Evolutionary conservation across 2,329 filamentous ascomycete species (phyloP).

Genomic region (Penicillium crustosum): DNA sequence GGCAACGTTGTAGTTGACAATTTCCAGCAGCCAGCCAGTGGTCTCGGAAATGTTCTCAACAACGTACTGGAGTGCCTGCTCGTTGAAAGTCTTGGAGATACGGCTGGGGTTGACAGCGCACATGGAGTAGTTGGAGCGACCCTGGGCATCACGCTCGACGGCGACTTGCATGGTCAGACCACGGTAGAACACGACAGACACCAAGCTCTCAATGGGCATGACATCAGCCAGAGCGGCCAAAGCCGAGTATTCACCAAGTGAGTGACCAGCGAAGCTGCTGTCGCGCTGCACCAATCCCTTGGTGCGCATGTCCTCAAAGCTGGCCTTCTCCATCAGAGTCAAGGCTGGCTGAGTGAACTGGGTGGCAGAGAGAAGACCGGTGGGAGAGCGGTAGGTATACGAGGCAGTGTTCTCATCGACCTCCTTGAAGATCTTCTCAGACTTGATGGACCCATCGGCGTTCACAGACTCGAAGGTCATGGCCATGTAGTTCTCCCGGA

Average conservation of each 20-base stretch:
- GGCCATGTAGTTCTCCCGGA: constrained; percentile 98
- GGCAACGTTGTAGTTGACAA: constrained; percentile 89
- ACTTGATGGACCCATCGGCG: constrained; percentile 88
- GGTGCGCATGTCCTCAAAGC: constrained; percentile 97
- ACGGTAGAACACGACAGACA: constrained; percentile 98
- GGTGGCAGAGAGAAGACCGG: constrained; percentile 89
- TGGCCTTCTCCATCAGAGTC: constrained; percentile 99
- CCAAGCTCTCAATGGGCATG: constrained; percentile 98
- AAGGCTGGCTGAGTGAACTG: constrained; percentile 98
- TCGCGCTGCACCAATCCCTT: constrained; percentile 95
- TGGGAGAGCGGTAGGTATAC: constrained; percentile 96
- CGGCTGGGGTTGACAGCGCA: constrained; percentile 98
- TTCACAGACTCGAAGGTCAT: constrained; percentile 99
- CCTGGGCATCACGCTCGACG: constrained; percentile 11
- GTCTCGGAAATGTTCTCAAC: constrained; percentile 92
- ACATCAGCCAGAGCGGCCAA: constrained; percentile 94
- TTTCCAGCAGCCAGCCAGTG: constrained; percentile 93
- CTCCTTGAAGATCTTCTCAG: constrained; percentile 99
- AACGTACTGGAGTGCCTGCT: constrained; percentile 93
- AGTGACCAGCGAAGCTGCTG: constrained; percentile 97
- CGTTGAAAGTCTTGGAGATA: constrained; percentile 98
- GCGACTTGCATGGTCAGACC: constrained; percentile 38
- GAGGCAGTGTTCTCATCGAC: constrained; percentile 89
- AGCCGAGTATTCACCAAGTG: constrained; percentile 95
- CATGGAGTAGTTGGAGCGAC: constrained; percentile 62